A percentile compares a stretch with the other conserved stretches of the same genome.
Conservation (phyloP, 1,284 basidiomycete species). For the Apiotrichum akiyoshidainum region DNA sequence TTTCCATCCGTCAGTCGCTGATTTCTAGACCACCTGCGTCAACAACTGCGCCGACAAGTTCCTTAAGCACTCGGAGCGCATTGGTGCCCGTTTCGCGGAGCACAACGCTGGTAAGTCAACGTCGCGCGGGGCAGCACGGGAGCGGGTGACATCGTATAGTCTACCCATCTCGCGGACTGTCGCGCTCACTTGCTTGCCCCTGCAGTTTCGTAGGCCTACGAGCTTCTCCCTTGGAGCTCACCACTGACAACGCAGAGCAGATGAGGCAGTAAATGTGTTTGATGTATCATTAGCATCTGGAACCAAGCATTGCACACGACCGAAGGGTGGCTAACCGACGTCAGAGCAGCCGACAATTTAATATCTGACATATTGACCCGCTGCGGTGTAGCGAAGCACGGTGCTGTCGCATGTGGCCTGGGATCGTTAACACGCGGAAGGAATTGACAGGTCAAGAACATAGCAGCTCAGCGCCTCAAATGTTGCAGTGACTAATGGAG, state of each 20-base stretch:
- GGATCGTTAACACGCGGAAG: too few species aligned
- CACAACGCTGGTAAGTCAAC: constrained; percentile 60
- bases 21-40: constrained; percentile 56
- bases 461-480: too few species aligned
- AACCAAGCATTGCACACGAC: background rate
- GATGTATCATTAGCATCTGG: constrained; percentile 9
- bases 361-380: too few species aligned
- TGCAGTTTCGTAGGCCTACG: too few species aligned
- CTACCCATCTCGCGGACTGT: too few species aligned
- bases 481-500: too few species aligned
- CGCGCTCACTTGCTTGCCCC: too few species aligned
- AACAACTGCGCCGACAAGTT: constrained; percentile 81
- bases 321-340: too few species aligned
- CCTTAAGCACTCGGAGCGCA: constrained; percentile 92
- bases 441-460: too few species aligned
- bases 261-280: constrained; percentile 6
- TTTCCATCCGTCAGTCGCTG: background rate
- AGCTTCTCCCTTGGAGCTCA: background rate
- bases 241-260: constrained; percentile 1
- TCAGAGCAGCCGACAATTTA: too few species aligned
- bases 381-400: too few species aligned
- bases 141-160: background rate
- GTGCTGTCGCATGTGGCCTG: too few species aligned
- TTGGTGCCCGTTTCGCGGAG: constrained; percentile 87
- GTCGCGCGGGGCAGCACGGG: background rate